Conservation (phyloP, 2,329 filamentous ascomycete genomes). For the Fusarium piperis region DNA sequence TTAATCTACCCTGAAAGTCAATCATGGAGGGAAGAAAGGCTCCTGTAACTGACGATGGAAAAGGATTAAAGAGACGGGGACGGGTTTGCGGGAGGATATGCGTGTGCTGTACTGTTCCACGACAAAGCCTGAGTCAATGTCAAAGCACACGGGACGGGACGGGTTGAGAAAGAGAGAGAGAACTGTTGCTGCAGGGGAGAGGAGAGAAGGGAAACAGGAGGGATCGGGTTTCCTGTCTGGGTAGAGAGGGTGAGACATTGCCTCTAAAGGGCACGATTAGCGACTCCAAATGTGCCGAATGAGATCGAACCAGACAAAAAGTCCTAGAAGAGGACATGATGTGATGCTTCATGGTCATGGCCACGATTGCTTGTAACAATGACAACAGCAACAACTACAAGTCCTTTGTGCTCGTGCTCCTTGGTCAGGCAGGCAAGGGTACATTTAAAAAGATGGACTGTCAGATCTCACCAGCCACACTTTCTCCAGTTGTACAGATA, state of each 20-base stretch:
- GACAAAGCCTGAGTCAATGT: slow-evolving; percentile 2
- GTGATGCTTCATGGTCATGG: not conserved
- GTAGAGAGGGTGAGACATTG: slow-evolving; percentile 19
- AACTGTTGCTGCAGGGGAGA: slow-evolving; percentile 5
- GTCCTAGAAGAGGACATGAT: not conserved
- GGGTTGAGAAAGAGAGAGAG: slow-evolving; percentile 12
- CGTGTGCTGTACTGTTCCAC: not conserved
- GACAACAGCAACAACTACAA: not conserved
- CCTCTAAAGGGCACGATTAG: not conserved
- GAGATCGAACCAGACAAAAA: not conserved
- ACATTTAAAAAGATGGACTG: not conserved
- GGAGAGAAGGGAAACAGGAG: not conserved
- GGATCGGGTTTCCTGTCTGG: not conserved
- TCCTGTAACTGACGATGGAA: not conserved
- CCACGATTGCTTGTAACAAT: not conserved
- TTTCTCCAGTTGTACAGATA: slow-evolving; percentile 4
- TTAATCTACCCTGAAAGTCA: not conserved
- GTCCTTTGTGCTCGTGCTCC: not conserved
- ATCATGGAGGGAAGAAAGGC: not conserved
- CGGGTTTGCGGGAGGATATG: not conserved
- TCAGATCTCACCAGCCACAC: slow-evolving; percentile 36
- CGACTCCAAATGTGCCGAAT: not conserved
- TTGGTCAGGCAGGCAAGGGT: not conserved
- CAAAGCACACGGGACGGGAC: slow-evolving; percentile 31
- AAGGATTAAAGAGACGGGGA: not conserved